Evolutionary conservation across 2,329 filamentous ascomycete genomes (phyloP).

Genomic region (Fusarium tricinctum): DNA sequence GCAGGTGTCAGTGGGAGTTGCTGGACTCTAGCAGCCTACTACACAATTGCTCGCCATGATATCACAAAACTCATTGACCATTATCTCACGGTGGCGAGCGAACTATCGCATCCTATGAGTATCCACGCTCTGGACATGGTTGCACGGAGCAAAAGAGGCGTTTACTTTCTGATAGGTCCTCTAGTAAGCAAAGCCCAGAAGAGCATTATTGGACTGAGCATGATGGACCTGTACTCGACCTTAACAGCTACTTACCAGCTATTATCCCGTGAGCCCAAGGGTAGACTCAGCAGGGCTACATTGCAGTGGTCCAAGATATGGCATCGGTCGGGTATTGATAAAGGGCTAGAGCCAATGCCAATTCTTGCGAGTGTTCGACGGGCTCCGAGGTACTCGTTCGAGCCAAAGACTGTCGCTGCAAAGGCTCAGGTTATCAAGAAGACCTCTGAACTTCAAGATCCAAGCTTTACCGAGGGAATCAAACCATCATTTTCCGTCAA

Average conservation of each 20-base stretch:
- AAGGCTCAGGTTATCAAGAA: not conserved
- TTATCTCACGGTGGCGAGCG: conserved; percentile 39
- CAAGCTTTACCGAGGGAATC: accelerated
- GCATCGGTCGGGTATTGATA: conserved; percentile 33
- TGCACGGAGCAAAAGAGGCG: conserved; percentile 29
- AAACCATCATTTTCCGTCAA: accelerated
- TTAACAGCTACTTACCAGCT: conserved; percentile 41
- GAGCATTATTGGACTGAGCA: conserved; percentile 42
- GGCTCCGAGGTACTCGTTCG: conserved; percentile 29
- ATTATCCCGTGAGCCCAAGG: conserved; percentile 24
- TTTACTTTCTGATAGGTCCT: conserved; percentile 43
- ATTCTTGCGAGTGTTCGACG: conserved; percentile 43
- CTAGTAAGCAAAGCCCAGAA: conserved; percentile 44
- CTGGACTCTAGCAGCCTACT: conserved; percentile 45
- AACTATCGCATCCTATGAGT: conserved; percentile 42
- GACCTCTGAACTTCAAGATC: accelerated
- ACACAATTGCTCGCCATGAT: conserved; percentile 43
- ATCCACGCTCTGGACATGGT: conserved; percentile 36
- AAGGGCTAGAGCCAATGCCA: conserved; percentile 38
- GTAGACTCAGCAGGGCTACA: conserved; percentile 33
- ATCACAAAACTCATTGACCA: conserved; percentile 27
- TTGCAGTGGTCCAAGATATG: conserved; percentile 44
- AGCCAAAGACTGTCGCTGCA: conserved; percentile 18
- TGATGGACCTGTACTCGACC: conserved; percentile 47
- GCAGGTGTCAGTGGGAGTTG: conserved; percentile 47